These are phyloP conservation scores for Calonectria pseudoturangicola DNA, from an alignment of 2,329 filamentous ascomycete genomes.

Conservation along the genomic window DNA sequence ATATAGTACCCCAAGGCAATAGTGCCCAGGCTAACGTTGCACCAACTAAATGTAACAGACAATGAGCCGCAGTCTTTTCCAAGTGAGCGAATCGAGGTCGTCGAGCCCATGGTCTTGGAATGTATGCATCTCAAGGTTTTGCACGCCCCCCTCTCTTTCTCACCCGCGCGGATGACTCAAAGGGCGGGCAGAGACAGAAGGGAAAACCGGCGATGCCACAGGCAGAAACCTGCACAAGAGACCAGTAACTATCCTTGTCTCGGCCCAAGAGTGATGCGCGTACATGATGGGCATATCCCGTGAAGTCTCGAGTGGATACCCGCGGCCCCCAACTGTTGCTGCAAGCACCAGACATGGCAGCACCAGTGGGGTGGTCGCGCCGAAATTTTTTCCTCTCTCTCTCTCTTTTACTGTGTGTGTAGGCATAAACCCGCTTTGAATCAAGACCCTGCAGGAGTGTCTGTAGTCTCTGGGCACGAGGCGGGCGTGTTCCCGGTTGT, in stretches of 20 bases:
- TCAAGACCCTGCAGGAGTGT: neutral
- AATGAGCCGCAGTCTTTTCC: slow-evolving; percentile 47
- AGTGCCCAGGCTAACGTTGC: slow-evolving; percentile 29
- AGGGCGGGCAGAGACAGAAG: slow-evolving; percentile 35
- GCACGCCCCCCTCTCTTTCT: slow-evolving; percentile 37
- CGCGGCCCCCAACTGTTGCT: slow-evolving; percentile 44
- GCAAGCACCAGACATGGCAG: slow-evolving; percentile 30
- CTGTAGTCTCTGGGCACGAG: slow-evolving; percentile 4
- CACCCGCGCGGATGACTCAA: slow-evolving; percentile 42
- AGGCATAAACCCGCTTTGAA: neutral
- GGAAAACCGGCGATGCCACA: slow-evolving; percentile 44
- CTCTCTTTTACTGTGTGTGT: neutral
- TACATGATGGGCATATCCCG: slow-evolving; percentile 43
- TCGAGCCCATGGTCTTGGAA: slow-evolving; percentile 25
- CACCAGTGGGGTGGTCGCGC: slow-evolving; percentile 33
- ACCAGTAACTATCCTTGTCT: slow-evolving; percentile 38
- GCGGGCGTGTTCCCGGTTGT: slow-evolving; percentile 15
- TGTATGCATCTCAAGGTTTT: slow-evolving; percentile 29
- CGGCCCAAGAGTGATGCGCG: slow-evolving; percentile 39
- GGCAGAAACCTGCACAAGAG: slow-evolving; percentile 50
- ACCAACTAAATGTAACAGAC: slow-evolving; percentile 34
- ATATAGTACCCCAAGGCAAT: slow-evolving; percentile 46
- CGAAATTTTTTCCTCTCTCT: neutral
- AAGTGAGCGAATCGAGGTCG: slow-evolving; percentile 38
- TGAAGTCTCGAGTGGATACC: slow-evolving; percentile 45